These are phyloP conservation scores for Arthroderma sp. DNA, from an alignment of 2,329 filamentous ascomycete genomes.

Conservation along the genomic window DNA sequence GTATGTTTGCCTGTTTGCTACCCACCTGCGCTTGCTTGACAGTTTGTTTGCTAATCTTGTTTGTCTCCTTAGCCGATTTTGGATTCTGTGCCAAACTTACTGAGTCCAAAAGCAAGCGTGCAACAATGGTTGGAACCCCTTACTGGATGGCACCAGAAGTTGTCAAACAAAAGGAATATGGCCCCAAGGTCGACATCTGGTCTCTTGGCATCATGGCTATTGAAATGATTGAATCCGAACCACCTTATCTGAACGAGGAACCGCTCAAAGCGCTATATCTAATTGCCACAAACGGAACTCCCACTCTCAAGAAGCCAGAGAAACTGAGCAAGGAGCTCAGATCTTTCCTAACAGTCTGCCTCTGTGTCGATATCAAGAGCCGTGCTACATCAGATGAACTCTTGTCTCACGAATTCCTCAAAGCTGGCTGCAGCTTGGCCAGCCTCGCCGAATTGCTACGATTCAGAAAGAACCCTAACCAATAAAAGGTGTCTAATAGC, in stretches of 20 bases:
- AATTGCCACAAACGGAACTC: conserved; percentile 95
- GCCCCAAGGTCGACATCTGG: conserved; percentile 97
- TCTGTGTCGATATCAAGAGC: conserved; percentile 93
- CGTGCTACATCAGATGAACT: conserved; percentile 85
- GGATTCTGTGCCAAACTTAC: conserved; percentile 98
- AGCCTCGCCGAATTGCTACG: conserved; percentile 78
- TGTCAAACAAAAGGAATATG: conserved; percentile 98
- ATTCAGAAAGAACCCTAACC: conserved; percentile 39
- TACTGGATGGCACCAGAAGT: conserved; percentile 99
- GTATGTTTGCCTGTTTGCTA: conserved; percentile 42
- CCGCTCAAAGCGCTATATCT: conserved; percentile 93
- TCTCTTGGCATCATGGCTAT: conserved; percentile 99
- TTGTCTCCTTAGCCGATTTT: conserved; percentile 72
- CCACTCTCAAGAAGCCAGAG: conserved; percentile 93
- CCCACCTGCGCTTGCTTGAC: too few relatives aligned
- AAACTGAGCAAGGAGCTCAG: conserved; percentile 97
- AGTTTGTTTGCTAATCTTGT: conserved; percentile 2
- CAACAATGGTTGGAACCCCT: conserved; percentile 96
- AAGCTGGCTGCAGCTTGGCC: conserved; percentile 70
- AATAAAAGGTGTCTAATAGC: too few relatives aligned
- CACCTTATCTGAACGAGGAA: conserved; percentile 94
- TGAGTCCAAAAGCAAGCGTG: conserved; percentile 90
- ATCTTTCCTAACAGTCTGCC: conserved; percentile 87
- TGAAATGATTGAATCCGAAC: conserved; percentile 98
- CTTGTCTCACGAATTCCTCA: conserved; percentile 83